Percentiles rank a stretch among this genome's conserved stretches.
phyloP scores from a whole-genome alignment of 768 basidiomycete genomes.

The Lyophyllum semitale region DNA sequence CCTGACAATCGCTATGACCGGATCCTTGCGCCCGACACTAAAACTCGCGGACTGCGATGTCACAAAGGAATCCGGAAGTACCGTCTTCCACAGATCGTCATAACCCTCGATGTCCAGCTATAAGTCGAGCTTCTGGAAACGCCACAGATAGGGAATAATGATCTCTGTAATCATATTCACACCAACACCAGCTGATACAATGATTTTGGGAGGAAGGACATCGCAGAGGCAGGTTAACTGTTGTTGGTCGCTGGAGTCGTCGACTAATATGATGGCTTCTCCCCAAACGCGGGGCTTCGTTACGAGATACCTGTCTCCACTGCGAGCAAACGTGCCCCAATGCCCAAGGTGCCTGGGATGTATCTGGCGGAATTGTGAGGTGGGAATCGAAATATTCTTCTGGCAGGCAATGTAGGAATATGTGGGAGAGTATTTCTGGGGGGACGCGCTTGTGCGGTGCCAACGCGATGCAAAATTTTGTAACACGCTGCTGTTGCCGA shows the following conservation, averaged over 20 bases:
- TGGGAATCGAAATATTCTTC: not conserved
- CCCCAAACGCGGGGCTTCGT: not conserved
- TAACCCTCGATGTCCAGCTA: no score
- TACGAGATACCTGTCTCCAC: not conserved
- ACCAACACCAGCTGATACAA: not conserved
- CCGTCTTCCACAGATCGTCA: no score
- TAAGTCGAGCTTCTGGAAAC: no score
- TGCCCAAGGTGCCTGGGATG: not conserved
- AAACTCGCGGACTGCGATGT: no score
- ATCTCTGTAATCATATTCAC: no score
- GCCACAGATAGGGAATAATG: no score
- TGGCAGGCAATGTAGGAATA: conserved; percentile 9
- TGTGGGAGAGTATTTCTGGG: conserved; percentile 9
- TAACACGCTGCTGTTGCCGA: conserved; percentile 2
- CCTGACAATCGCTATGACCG: no score
- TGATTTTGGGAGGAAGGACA: not conserved
- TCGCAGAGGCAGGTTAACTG: not conserved
- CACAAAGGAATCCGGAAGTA: no score
- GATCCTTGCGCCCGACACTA: no score
- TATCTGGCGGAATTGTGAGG: not conserved
- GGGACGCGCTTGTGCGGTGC: conserved; percentile 15
- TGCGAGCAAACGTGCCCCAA: not conserved
- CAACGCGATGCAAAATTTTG: conserved; percentile 4
- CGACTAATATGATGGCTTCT: not conserved
- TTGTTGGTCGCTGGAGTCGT: not conserved